phyloP scores from a whole-genome alignment of 1,284 basidiomycete species.

The Xerocomus cyaneibrunnescens region DNA sequence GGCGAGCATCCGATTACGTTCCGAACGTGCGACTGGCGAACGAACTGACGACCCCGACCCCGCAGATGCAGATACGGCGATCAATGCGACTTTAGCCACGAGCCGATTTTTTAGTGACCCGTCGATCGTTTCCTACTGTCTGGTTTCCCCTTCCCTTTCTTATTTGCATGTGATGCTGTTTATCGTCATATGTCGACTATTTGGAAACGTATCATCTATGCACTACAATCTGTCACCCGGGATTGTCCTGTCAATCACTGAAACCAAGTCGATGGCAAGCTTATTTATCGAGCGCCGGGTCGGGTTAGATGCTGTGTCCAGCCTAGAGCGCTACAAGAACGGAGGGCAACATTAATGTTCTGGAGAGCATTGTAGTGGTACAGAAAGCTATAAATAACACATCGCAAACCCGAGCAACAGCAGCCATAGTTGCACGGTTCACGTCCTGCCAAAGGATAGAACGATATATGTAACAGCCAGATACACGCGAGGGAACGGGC shows the following conservation, averaged over 20 bases:
- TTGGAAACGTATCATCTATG: slow-evolving; percentile 5
- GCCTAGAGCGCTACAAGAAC: slow-evolving; percentile 10
- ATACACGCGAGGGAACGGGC: slow-evolving; percentile 15
- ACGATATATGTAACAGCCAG: slow-evolving; percentile 34
- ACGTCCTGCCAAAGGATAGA: slow-evolving; percentile 30
- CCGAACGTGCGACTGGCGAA: slow-evolving; percentile 39
- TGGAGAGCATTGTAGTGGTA: slow-evolving; percentile 30
- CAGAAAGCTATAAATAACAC: slow-evolving; percentile 41
- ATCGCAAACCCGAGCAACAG: slow-evolving; percentile 35
- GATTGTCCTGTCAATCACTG: too few relatives aligned
- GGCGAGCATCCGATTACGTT: slow-evolving; percentile 63
- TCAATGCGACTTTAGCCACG: slow-evolving; percentile 80
- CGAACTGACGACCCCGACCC: slow-evolving; percentile 47
- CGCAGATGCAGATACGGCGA: slow-evolving; percentile 83
- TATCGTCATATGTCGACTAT: slow-evolving; percentile 12
- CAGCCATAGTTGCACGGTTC: slow-evolving; percentile 20
- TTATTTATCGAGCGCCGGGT: slow-evolving; percentile 8
- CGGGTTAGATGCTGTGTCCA: neutral
- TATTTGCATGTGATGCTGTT: slow-evolving; percentile 20
- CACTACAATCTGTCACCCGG: too few relatives aligned
- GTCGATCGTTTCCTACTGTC: neutral
- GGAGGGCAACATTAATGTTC: slow-evolving; percentile 23
- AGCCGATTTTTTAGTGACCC: slow-evolving; percentile 37
- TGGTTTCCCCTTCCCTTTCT: neutral
- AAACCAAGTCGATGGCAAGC: slow-evolving; percentile 13